Percentiles rank a stretch among this genome's conserved stretches.
phyloP scores from a whole-genome alignment of 2,329 filamentous ascomycete genomes.

The Tothia fuscella region DNA sequence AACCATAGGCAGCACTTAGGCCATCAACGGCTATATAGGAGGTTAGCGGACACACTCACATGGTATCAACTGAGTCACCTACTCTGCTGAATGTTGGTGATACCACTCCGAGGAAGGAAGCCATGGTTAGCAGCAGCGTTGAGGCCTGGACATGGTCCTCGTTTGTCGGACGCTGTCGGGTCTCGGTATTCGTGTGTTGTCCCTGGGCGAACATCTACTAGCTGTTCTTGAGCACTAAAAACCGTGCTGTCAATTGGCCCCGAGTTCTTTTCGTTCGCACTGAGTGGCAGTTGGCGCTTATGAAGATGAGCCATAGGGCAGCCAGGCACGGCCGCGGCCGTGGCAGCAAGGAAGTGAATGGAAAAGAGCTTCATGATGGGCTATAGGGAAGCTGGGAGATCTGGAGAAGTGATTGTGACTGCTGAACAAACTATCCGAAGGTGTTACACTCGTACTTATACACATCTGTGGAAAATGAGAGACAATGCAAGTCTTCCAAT shows the following conservation, averaged over 20 bases:
- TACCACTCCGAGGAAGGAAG: not conserved
- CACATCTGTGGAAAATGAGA: no score
- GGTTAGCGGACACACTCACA: no score
- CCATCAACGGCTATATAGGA: not conserved
- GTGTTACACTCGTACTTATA: no score
- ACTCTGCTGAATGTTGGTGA: not conserved
- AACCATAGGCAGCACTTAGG: not conserved
- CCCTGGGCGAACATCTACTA: not conserved
- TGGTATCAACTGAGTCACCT: not conserved
- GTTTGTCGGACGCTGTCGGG: not conserved
- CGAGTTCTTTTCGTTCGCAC: not conserved
- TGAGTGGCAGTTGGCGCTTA: not conserved
- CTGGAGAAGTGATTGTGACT: no score
- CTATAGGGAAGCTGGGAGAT: no score
- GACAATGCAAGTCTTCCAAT: no score
- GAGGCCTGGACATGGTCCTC: constrained; percentile 6
- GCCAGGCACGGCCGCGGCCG: not conserved
- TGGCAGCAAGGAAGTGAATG: not conserved
- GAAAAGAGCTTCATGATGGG: not conserved
- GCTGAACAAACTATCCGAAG: no score
- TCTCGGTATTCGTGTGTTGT: not conserved
- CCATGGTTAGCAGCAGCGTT: constrained; percentile 10
- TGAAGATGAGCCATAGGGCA: not conserved
- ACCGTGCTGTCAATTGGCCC: not conserved
- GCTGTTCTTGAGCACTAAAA: not conserved